Base-by-base conservation (phyloP, 2,329 filamentous ascomycete genomes). In the Ascochyta rabiei region DNA sequence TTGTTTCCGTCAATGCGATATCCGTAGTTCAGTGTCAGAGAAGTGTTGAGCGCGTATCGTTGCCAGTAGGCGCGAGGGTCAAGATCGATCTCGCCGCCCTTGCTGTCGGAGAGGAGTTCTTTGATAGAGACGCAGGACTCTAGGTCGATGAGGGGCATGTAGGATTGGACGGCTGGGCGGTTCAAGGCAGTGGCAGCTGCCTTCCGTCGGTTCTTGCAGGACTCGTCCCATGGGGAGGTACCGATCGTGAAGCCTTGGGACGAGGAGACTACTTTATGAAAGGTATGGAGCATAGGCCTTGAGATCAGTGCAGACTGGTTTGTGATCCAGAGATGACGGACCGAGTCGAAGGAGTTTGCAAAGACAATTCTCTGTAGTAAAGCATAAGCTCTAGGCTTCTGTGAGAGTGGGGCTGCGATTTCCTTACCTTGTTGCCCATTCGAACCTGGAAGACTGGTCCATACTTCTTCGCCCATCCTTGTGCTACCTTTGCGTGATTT, bases 241-340 rank as follows among this genome's bases (percentile, higher is more conserved):
- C 90, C 90, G 57, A 95, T 91, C 0, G 90, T 93, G 74, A 91
- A 89, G 6, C 89, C 89, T 63, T 91, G 88, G 0, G 88, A 90
- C 30, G 82, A 85, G 1, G 89, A 91, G 3, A 92, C 87, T 4
- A 93, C 87, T 5, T 83, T 89, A 74, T 93, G 90, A 73, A 93
- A 93, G 0, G 90, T 93, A 73, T 93, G 89, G 42, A 92, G 84
- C 21, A 82, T 90, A 0, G 90, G 90, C 2, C 90, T 84, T 0
- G 89, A 92, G 65, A 92, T 91, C 53, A 93, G 77, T 0, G 89
- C 82, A 0, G 89, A 90, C 66, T 92, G 89, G 64, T 93, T 87
- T 9, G 86, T 89, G 71, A 92, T 89, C 87, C 89, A 93, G 19
- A 93, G 79, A 60, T 88, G 81, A 49, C 84, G 86, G 30, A 93